A percentile compares a stretch with the other conserved stretches of the same genome.
These are phyloP conservation scores for Kluyveromyces dobzhanskii DNA, from an alignment of 805 yeast species.

Conservation along the genomic window DNA sequence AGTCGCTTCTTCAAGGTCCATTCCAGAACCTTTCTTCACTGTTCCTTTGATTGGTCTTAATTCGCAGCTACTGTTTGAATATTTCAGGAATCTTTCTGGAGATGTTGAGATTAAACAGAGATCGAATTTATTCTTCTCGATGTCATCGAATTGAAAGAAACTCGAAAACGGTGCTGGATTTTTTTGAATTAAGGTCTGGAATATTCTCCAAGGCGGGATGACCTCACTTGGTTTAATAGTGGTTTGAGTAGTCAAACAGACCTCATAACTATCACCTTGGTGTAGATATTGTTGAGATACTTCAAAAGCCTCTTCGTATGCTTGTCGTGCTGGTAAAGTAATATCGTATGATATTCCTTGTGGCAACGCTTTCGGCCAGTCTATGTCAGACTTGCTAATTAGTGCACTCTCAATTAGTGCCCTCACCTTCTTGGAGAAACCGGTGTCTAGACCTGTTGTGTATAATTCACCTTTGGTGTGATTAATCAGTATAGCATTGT, in stretches of 20 bases:
- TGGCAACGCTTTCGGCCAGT: conserved; percentile 16
- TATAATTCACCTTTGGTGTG: conserved; percentile 38
- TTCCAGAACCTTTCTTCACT: conserved; percentile 53
- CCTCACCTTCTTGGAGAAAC: conserved; percentile 25
- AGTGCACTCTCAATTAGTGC: conserved; percentile 6
- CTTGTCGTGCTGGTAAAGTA: conserved; percentile 41
- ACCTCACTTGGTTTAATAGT: conserved; percentile 42
- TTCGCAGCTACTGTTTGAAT: conserved; percentile 62
- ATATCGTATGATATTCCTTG: conserved; percentile 23
- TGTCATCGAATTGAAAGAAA: conserved; percentile 50
- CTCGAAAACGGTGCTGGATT: conserved; percentile 95
- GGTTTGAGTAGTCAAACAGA: conserved; percentile 79
- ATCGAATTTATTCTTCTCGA: conserved; percentile 31
- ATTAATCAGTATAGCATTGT: conserved; percentile 52
- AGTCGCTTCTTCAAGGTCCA: conserved; percentile 52
- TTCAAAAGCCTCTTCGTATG: conserved; percentile 48
- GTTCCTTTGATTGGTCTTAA: conserved; percentile 96
- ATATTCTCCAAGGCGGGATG: conserved; percentile 67
- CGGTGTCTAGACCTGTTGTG: conserved; percentile 41
- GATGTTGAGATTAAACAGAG: conserved; percentile 69
- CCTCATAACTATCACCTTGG: conserved; percentile 87
- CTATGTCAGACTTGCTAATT: conserved; percentile 5
- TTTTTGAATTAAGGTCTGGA: conserved; percentile 54
- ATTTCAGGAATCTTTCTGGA: conserved; percentile 85
- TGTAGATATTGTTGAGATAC: conserved; percentile 59